Percentiles rank a stretch among this genome's conserved stretches.
phyloP scores from a whole-genome alignment of 768 basidiomycete genomes.

The Kwoniella europaea region DNA sequence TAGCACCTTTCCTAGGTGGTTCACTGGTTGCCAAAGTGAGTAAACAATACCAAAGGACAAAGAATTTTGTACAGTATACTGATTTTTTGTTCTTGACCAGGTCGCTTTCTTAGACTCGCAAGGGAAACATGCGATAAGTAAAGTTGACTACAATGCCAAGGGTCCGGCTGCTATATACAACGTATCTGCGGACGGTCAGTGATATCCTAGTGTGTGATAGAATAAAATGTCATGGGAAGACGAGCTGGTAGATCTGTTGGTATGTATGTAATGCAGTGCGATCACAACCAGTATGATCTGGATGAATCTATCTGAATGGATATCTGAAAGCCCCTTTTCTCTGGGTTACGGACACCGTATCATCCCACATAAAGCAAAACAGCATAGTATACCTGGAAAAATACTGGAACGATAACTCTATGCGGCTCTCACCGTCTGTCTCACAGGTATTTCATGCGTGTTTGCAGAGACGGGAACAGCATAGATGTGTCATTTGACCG shows the following conservation, averaged over 20 bases:
- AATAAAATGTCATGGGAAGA: background rate
- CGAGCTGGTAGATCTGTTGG: no score
- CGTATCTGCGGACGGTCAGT: slow-evolving; percentile 18
- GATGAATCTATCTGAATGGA: background rate
- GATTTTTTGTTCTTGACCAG: slow-evolving; percentile 7
- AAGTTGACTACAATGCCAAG: slow-evolving; percentile 53
- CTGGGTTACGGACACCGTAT: background rate
- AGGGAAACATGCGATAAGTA: slow-evolving; percentile 47
- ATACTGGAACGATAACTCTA: background rate
- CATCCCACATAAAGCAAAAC: background rate
- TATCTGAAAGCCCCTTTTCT: background rate
- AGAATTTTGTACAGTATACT: no score
- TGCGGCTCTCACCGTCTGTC: no score
- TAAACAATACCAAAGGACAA: background rate
- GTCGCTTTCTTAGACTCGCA: slow-evolving; percentile 45
- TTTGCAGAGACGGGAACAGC: no score
- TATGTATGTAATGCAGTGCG: background rate
- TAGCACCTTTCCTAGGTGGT: slow-evolving; percentile 56
- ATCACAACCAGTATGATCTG: background rate
- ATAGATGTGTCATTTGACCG: no score
- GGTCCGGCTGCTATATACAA: slow-evolving; percentile 52
- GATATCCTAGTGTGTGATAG: background rate
- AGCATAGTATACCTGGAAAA: background rate
- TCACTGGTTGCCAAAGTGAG: slow-evolving; percentile 52
- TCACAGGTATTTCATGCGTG: no score